Base-by-base conservation (phyloP, 129 eudicot species). In the Scalesia atractyloides region DNA sequence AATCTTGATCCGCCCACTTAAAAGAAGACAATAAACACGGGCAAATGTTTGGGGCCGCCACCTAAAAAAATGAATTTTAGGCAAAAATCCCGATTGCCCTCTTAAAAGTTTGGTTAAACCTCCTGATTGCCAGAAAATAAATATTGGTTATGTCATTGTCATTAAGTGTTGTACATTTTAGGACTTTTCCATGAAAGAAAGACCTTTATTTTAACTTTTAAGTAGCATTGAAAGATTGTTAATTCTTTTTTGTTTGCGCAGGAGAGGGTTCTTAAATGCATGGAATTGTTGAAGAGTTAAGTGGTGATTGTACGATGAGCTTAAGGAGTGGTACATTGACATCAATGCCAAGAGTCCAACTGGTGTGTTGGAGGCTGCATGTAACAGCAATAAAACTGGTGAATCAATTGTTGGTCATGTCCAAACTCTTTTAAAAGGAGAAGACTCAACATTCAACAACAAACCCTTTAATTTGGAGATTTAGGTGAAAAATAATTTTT, bases 311-410 rank as follows among this genome's bases (percentile, higher is more conserved):
- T 49, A 68, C 69, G 9, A 58, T 39, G 68, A 68, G 79, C 70
- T 58, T 58, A 53, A 69, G 14, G 44, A 50, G 54, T 76, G 20
- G 69, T 51, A 78, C 73, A 74, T 64, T 67, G n/a, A 17, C 75
- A 47, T 69, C 77, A 37, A 77, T 86, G 73, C 86, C 84, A 20
- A 86, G 39, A 78, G 86, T 58, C 82, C 88, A 61, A 83, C 69
- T 49, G 88, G 86, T 75, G 84, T 86, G 76, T 66, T 83, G 59
- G 85, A 86, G 80, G 85, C 85, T 37, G 79, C 83, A 51, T 82
- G 83, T 62, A 67, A 76, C 60, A 76, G 85, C 72, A 76, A 68
- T 67, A 73, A 68, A 80, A 76, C 62, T 62, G 84, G 76, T 19
- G 78, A 74, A 37, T 49, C 83, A 67, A 58, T 79, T 48, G 78